A percentile compares a stretch with the other conserved stretches of the same genome.
Evolutionary conservation across 225 moss, liverwort and hornwort genomes (phyloP).

Genomic region (Sphagnum tenellum): DNA sequence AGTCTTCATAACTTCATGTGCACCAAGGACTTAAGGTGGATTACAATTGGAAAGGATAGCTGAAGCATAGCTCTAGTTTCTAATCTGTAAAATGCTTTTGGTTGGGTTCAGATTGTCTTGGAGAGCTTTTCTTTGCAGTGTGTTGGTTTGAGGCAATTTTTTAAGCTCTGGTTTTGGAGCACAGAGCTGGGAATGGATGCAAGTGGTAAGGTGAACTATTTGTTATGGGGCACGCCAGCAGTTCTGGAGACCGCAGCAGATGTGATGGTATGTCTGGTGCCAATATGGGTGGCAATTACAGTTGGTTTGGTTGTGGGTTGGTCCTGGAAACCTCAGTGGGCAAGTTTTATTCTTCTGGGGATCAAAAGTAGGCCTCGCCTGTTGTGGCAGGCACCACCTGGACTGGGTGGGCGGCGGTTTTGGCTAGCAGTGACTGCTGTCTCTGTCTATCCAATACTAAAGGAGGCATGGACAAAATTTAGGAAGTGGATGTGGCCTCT

Average conservation of each 20-base stretch:
- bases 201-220: slow-evolving; percentile 31
- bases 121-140: no score
- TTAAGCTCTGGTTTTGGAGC: no score
- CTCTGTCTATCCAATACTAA: slow-evolving; percentile 68
- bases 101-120: no score
- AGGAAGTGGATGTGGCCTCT: slow-evolving; percentile 87
- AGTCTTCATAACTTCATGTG: no score
- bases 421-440: slow-evolving; percentile 90
- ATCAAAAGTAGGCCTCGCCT: slow-evolving; percentile 62
- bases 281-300: slow-evolving; percentile 73
- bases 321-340: slow-evolving; percentile 93
- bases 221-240: slow-evolving; percentile 61
- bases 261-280: slow-evolving; percentile 66
- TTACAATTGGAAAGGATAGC: no score
- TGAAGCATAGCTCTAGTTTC: no score
- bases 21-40: no score
- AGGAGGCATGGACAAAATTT: slow-evolving; percentile 62
- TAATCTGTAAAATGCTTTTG: no score
- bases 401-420: slow-evolving; percentile 78
- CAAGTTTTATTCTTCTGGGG: slow-evolving; percentile 68
- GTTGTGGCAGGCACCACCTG: slow-evolving; percentile 84
- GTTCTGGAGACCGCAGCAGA: slow-evolving; percentile 71
- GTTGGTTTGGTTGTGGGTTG: slow-evolving; percentile 74
- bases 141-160: no score
- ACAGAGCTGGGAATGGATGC: slow-evolving; percentile 18